Conservation (phyloP, 2,329 filamentous ascomycete genomes). For the Zymoseptoria brevis region DNA sequence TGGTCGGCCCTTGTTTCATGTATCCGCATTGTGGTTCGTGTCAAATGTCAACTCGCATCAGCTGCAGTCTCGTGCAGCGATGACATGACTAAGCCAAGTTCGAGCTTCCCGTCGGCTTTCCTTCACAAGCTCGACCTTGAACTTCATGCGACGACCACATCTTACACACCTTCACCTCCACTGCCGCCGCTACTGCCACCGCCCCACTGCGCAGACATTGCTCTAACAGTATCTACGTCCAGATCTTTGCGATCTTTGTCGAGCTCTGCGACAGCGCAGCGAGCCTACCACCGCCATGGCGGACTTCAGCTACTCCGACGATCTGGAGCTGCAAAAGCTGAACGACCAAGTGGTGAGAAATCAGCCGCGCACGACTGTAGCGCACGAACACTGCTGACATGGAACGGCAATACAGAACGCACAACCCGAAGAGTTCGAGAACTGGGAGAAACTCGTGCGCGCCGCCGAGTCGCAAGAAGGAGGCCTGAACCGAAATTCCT, state of each 20-base stretch:
- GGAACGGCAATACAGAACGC: slow-evolving; percentile 39
- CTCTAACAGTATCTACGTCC: not conserved
- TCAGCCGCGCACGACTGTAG: not conserved
- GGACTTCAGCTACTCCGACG: slow-evolving; percentile 27
- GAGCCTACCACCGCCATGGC: slow-evolving; percentile 17
- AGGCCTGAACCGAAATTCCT: slow-evolving; percentile 92
- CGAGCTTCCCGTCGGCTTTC: not conserved
- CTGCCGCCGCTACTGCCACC: not conserved
- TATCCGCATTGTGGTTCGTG: too few relatives aligned
- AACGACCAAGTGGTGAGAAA: slow-evolving; percentile 24
- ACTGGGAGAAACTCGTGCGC: slow-evolving; percentile 86
- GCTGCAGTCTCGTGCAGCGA: not conserved
- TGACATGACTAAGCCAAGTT: not conserved
- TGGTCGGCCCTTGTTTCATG: too few relatives aligned
- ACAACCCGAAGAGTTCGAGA: slow-evolving; percentile 85
- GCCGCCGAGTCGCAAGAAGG: slow-evolving; percentile 80
- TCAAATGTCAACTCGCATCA: too few relatives aligned
- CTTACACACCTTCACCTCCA: not conserved
- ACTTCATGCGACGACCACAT: not conserved
- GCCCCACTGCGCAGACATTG: not conserved
- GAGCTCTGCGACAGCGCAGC: not conserved
- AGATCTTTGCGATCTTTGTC: not conserved
- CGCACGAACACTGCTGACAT: not conserved
- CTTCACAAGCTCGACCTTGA: not conserved
- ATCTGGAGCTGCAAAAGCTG: slow-evolving; percentile 25